These are phyloP conservation scores for Puya raimondii DNA, from an alignment of 176 grass and related monocot species.

Conservation along the genomic window DNA sequence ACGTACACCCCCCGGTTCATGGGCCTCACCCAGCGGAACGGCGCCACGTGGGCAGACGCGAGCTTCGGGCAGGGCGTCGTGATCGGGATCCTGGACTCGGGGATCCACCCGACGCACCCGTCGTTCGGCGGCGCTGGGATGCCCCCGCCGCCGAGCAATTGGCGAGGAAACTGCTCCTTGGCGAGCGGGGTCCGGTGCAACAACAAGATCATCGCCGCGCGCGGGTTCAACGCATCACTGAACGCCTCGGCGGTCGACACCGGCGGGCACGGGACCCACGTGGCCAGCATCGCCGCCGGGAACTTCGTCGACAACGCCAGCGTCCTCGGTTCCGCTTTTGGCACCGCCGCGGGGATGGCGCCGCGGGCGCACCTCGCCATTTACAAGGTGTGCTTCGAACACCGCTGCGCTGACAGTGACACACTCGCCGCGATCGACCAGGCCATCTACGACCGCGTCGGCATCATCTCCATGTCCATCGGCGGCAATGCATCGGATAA, in stretches of 20 bases:
- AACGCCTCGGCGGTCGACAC: conserved; percentile 14
- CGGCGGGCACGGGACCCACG: conserved; percentile 51
- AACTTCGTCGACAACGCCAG: conserved; percentile 25
- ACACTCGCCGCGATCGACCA: conserved; percentile 43
- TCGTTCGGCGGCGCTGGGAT: conserved; percentile 37
- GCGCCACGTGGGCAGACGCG: conserved; percentile 29
- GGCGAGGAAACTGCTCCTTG: conserved; percentile 35
- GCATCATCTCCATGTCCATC: conserved; percentile 53
- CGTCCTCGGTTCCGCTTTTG: conserved; percentile 22
- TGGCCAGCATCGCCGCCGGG: conserved; percentile 33
- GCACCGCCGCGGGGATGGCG: conserved; percentile 37
- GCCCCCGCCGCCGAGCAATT: conserved; percentile 40
- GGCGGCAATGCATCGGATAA: conserved; percentile 28
- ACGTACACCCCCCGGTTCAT: conserved; percentile 21
- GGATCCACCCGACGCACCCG: conserved; percentile 37
- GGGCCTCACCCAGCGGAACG: neutral
- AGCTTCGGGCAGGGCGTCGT: conserved; percentile 36
- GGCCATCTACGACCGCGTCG: conserved; percentile 40
- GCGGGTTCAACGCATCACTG: conserved; percentile 6
- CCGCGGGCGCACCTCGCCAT: conserved; percentile 49
- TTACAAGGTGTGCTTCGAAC: conserved; percentile 46
- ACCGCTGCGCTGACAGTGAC: conserved; percentile 36
- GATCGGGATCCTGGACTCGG: conserved; percentile 51
- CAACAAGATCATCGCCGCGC: conserved; percentile 53
- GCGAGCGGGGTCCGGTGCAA: conserved; percentile 27